Evolutionary conservation across 441 rosid genomes (phyloP).

Genomic region (Viola pubescens): DNA sequence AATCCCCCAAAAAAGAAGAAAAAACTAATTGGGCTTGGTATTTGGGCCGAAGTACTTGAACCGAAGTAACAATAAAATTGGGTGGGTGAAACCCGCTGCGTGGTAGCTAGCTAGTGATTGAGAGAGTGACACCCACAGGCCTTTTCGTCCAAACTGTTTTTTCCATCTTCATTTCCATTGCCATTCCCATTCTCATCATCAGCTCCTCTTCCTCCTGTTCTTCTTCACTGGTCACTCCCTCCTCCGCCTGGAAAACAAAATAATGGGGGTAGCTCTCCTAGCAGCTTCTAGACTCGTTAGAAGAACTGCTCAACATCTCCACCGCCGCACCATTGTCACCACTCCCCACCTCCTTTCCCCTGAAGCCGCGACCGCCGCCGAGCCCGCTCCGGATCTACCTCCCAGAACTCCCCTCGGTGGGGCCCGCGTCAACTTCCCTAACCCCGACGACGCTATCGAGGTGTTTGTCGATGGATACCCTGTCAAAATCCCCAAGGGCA

Average conservation of each 20-base stretch:
- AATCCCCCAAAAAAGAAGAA: not conserved
- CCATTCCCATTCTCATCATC: not conserved
- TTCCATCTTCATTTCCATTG: too few species aligned
- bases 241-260: slow-evolving; percentile 3
- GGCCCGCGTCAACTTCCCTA: slow-evolving; percentile 66
- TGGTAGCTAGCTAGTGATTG: too few species aligned
- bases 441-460: slow-evolving; percentile 90
- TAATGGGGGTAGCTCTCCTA: slow-evolving; percentile 70
- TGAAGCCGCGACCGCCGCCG: slow-evolving; percentile 48
- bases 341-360: slow-evolving; percentile 76
- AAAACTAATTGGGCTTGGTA: too few species aligned
- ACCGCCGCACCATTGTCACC: slow-evolving; percentile 59
- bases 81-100: too few species aligned
- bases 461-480: slow-evolving; percentile 87
- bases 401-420: slow-evolving; percentile 59
- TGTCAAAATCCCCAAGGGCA: slow-evolving; percentile 90
- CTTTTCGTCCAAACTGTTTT: too few species aligned
- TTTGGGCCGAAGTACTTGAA: too few species aligned
- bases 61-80: too few species aligned
- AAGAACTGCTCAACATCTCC: slow-evolving; percentile 19
- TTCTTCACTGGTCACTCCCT: not conserved
- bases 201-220: not conserved
- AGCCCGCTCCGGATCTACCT: slow-evolving; percentile 40
- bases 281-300: slow-evolving; percentile 55
- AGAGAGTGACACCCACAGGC: too few species aligned